Evolutionary conservation across 2,329 filamentous ascomycete species (phyloP), one percentile per base, ranked within the genome.

Genomic region (Penicillium sp.): DNA sequence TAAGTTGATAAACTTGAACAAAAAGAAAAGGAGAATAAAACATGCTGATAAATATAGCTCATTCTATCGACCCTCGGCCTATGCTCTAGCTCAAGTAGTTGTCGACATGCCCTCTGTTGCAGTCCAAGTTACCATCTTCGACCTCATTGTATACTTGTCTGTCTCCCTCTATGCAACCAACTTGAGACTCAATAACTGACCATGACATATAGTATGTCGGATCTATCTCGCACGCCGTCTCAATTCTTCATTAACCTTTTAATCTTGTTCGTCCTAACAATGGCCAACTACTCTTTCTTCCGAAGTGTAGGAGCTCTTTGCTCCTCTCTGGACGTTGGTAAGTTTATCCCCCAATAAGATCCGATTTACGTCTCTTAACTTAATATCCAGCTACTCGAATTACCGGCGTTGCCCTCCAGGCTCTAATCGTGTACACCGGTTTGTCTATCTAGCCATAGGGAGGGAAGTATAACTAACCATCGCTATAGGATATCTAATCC

Each of bases 51-150:
- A 3, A 16, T 16, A 1, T 42, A 77, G 74, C 61, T 84, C 84
- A 0, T 88, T 89, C 68, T 88, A 88, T 61, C 82, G 81, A 3
- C 84, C 83, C 1, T 76, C 82, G 0, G 83, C 84, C 18, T 84
- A 80, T 59, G 83, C 82, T 7, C 71, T 84, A 14, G 81, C 82
- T 0, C 81, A 84, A 59, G 82, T 81, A 0, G 74, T 83, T 3
- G 77, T 82, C 28, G 81, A 87, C 63, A 68, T 84, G 0, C 83
- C 84, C 0, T 69, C 85, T 8, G 78, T 84, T 0, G 69, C 84
- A 18, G 68, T 85, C 9, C 82, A 86, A 62, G 81, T 85, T 2
- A 62, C 79, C 7, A 69, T 85, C 5, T 87, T 87, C 65, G 75
- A 83, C 59, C 60, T 86, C 18, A 77, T 86, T 23, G 81, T 86